Percentiles rank a stretch among this genome's conserved stretches.
These are phyloP conservation scores for Lasiosphaeris hirsuta DNA, from an alignment of 495 filamentous ascomycete species.

Conservation along the genomic window DNA sequence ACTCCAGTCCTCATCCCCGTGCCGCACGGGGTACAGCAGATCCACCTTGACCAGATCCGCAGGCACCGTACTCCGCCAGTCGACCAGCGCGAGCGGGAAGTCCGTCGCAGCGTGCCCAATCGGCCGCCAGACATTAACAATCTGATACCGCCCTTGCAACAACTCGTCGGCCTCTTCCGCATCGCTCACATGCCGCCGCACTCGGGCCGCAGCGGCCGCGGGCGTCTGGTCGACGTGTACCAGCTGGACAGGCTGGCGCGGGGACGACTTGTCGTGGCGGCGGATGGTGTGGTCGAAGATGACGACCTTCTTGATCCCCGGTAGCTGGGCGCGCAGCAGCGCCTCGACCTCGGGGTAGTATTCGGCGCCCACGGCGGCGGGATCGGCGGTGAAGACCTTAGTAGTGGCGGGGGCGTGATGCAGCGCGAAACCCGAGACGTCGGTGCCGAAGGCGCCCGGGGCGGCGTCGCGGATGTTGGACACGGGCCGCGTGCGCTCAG, in stretches of 20 bases:
- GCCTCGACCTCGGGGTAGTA: constrained; percentile 84
- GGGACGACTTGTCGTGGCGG: constrained; percentile 45
- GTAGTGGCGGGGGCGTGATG: constrained; percentile 39
- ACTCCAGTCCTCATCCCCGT: constrained; percentile 26
- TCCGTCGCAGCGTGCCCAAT: constrained; percentile 62
- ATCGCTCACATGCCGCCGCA: constrained; percentile 56
- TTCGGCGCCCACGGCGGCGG: constrained; percentile 54
- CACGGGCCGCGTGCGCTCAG: constrained; percentile 26
- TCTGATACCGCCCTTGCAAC: constrained; percentile 61
- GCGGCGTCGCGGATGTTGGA: constrained; percentile 25
- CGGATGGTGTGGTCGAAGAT: constrained; percentile 92
- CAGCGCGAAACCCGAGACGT: constrained; percentile 42
- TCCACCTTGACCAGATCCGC: constrained; percentile 65
- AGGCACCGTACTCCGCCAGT: constrained; percentile 56
- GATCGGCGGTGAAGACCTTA: constrained; percentile 62
- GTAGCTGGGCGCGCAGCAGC: constrained; percentile 58
- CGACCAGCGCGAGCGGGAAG: constrained; percentile 67
- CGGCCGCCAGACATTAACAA: constrained; percentile 86
- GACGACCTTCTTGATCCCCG: constrained; percentile 58
- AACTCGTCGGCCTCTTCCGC: constrained; percentile 53
- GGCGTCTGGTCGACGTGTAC: constrained; percentile 85
- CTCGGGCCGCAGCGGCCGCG: constrained; percentile 58
- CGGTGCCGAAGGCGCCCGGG: constrained; percentile 28
- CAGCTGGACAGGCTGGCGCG: constrained; percentile 62
- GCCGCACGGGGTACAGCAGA: constrained; percentile 68